These are phyloP conservation scores for Ophiobolus disseminans DNA, from an alignment of 2,329 filamentous ascomycete genomes.

Conservation along the genomic window DNA sequence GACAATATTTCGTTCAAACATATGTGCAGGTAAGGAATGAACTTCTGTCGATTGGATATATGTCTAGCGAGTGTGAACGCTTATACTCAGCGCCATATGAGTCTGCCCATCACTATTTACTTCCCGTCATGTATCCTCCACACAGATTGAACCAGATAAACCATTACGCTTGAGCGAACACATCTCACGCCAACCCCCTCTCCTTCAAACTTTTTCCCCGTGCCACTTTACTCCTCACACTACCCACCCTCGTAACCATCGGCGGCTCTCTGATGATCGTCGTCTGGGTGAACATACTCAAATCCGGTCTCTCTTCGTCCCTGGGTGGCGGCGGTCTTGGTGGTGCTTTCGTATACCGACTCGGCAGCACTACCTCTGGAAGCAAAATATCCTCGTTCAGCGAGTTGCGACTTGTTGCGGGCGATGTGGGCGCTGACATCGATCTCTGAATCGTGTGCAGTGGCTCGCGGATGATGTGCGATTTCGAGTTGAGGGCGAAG, in stretches of 20 bases:
- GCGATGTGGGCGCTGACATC: conserved; percentile 21
- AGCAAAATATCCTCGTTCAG: conserved; percentile 12
- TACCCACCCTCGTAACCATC: conserved; percentile 13
- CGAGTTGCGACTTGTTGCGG: conserved; percentile 1
- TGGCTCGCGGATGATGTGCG: conserved; percentile 15
- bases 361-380: conserved; percentile 17
- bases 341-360: conserved; percentile 14
- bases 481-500: conserved; percentile 5
- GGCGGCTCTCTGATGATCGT: conserved; percentile 12
- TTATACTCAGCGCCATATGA: not conserved
- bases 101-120: too few relatives aligned
- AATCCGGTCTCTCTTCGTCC: conserved; percentile 27
- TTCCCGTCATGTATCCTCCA: not conserved
- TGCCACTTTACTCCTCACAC: conserved; percentile 1
- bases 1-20: too few relatives aligned
- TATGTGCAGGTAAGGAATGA: too few relatives aligned
- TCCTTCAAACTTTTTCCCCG: not conserved
- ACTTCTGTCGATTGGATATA: not conserved
- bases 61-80: not conserved
- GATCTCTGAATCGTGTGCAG: conserved; percentile 24
- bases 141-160: not conserved
- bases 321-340: conserved; percentile 28
- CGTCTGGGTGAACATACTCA: conserved; percentile 25
- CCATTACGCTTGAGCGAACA: too few relatives aligned
- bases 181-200: conserved; percentile 1